Base-by-base conservation (phyloP, 2,329 filamentous ascomycete species). In the Penicillium janthinellum region DNA sequence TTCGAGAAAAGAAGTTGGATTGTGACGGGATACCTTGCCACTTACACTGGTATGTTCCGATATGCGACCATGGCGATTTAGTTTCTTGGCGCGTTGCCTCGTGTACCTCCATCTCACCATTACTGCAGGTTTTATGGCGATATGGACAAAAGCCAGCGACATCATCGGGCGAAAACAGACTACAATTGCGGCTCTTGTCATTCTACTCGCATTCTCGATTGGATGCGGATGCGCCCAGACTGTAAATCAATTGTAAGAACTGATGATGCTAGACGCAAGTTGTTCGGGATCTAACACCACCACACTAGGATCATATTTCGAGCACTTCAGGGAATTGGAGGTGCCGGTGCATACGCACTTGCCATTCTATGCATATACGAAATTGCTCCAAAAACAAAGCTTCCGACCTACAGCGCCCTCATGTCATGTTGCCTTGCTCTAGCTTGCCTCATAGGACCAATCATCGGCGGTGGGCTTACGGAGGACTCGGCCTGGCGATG, bases 1-100 rank as follows among this genome's bases (percentile, higher is more conserved):
- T 76, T 75, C 34, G 60, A 68, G 14, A 70, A 70, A 38, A 71
- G 68, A 51, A 71, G 71, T 17, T 77, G 75, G 75, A 64, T 77
- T 25, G 64, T 76, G 22, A 76, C 72, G 1, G 72, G 70, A 17
- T 77, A 75, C 25, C 44, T 74, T 50, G 62, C 74, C 25, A 75
- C 74, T 2, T 76, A 69, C 49, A 70, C 72, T 22, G 69, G 73
- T 74, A 67, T 39, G 65, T 37, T 22, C n/a, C 8, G 10, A n/a
- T 11, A 17, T 49, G 47, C n/a, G 20, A 49, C 47, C 11, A 15
- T 1, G n/a, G 10, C 15, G 8, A 22, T 22, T 22, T 4, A 22
- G 22, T 22, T 22, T 22, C 22, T 22, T 22, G 22, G 2, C 2
- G 22, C 22, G 22, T 31, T 15, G 25, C 44, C 10, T 1, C 1